phyloP scores from a whole-genome alignment of 2,329 filamentous ascomycete species.

The Alternaria incomplexa region DNA sequence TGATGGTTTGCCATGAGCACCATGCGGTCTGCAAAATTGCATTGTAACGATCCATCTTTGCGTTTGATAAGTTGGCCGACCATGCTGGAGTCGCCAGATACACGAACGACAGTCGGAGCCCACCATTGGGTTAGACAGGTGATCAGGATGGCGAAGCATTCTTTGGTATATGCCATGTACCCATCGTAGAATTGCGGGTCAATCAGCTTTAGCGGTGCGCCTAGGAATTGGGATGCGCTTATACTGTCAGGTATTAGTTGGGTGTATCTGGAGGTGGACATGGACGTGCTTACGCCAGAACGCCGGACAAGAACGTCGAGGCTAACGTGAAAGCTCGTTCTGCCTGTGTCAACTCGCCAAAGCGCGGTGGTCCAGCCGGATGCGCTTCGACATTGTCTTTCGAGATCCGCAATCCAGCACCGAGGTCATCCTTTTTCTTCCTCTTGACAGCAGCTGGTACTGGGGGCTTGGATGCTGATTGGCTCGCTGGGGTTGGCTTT shows the following conservation, averaged over 20 bases:
- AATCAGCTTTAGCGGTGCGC: conserved; percentile 75
- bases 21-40: conserved; percentile 80
- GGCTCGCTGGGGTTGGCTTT: conserved; percentile 1
- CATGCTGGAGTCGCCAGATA: conserved; percentile 83
- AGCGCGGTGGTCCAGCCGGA: conserved; percentile 52
- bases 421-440: conserved; percentile 46
- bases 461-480: conserved; percentile 20
- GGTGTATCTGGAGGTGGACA: background rate
- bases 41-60: conserved; percentile 74
- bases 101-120: conserved; percentile 81
- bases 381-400: conserved; percentile 51
- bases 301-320: conserved; percentile 58
- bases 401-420: conserved; percentile 53
- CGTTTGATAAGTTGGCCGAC: conserved; percentile 74
- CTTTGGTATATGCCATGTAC: conserved; percentile 87
- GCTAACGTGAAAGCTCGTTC: conserved; percentile 58
- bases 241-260: conserved; percentile 47
- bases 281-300: conserved; percentile 50
- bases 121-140: conserved; percentile 85
- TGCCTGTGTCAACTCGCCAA: conserved; percentile 56
- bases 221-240: conserved; percentile 75
- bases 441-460: conserved; percentile 33
- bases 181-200: conserved; percentile 80
- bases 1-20: conserved; percentile 86
- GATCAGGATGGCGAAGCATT: conserved; percentile 78